Evolutionary conservation across 768 basidiomycete species (phyloP).

Genomic region (Saitozyma sp.): DNA sequence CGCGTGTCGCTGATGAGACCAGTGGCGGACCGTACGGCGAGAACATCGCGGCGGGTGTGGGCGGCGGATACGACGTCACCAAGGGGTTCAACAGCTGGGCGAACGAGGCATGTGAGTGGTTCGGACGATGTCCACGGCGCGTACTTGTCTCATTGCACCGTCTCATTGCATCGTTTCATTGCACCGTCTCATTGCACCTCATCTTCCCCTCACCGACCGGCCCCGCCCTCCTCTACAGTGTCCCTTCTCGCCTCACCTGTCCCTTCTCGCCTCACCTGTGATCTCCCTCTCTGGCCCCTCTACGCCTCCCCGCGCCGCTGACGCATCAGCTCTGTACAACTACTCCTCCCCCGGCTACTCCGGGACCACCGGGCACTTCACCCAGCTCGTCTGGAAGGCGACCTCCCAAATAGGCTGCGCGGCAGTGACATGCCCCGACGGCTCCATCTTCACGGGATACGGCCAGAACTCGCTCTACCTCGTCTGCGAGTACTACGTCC

Average conservation of each 20-base stretch:
- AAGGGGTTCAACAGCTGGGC: conserved; percentile 32
- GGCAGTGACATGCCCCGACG: conserved; percentile 24
- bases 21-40: conserved; percentile 39
- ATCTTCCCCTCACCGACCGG: too few relatives aligned
- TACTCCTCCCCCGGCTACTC: conserved; percentile 27
- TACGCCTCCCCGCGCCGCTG: background rate
- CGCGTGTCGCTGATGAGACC: background rate
- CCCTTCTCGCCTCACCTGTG: too few relatives aligned
- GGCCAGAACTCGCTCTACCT: conserved; percentile 16
- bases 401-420: conserved; percentile 46
- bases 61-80: conserved; percentile 27
- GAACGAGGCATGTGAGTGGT: conserved; percentile 21
- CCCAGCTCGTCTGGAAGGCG: conserved; percentile 42
- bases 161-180: too few relatives aligned
- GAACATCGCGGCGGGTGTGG: conserved; percentile 38
- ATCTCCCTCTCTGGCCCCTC: too few relatives aligned
- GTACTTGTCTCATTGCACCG: too few relatives aligned
- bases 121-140: background rate
- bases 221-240: too few relatives aligned
- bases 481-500: conserved; percentile 26
- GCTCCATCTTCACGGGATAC: conserved; percentile 24
- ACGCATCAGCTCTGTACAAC: conserved; percentile 20
- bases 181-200: too few relatives aligned
- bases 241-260: too few relatives aligned
- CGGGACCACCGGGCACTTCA: conserved; percentile 34